These are phyloP conservation scores for Solanum acaule DNA, from an alignment of 257 asterid genomes.

Conservation along the genomic window DNA sequence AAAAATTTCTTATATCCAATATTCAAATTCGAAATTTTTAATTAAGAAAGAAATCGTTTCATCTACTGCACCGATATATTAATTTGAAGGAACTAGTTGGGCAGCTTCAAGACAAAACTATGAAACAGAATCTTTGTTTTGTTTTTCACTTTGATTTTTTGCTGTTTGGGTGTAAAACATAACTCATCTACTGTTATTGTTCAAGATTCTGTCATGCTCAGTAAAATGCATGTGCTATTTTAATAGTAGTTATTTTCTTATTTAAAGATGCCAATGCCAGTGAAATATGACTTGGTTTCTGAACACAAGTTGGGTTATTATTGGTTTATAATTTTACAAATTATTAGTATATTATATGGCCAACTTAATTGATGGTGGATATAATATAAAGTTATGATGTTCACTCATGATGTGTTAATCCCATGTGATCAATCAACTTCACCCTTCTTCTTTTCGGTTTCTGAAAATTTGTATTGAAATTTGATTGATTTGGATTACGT, in stretches of 20 bases:
- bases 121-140: constrained; percentile 43
- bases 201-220: neutral
- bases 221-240: neutral
- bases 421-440: neutral
- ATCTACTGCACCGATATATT: neutral
- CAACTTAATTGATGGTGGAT: neutral
- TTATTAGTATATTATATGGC: neutral
- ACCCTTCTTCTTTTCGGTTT: too few relatives aligned
- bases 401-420: neutral
- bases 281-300: neutral
- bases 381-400: neutral
- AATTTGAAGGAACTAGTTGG: neutral
- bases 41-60: too few relatives aligned
- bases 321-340: neutral
- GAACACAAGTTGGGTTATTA: neutral
- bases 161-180: constrained; percentile 6
- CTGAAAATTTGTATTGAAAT: too few relatives aligned
- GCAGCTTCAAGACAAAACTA: constrained; percentile 16
- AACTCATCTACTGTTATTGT: neutral
- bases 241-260: neutral
- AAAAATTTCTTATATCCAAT: too few relatives aligned
- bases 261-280: neutral
- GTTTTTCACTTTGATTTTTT: constrained; percentile 13
- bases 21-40: too few relatives aligned
- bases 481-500: too few relatives aligned